Base-by-base conservation (phyloP, 352 stramenopile genomes). In the Pythium chondricola region DNA sequence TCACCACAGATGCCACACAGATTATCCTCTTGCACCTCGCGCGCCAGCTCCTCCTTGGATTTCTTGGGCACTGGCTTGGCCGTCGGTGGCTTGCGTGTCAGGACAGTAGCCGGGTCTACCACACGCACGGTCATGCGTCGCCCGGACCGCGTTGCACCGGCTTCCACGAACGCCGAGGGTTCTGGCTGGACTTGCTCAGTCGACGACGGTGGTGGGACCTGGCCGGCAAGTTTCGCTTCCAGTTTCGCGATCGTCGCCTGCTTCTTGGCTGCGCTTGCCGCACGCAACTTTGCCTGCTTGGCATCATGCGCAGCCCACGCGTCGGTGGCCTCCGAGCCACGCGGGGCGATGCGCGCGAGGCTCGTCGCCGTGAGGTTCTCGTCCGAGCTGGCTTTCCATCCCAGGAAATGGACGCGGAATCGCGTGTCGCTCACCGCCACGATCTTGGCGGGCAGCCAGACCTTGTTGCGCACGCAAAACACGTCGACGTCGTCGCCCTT, bases 1-100 rank as follows among this genome's bases (percentile, higher is more conserved):
- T 93, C 75, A 21, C 83, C 71, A 48, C 84, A 95, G 30, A 76
- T 58, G 6, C 61, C 74, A 43, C 84, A 95, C 24, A 91, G 40
- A 50, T 87, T 74, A 26, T 92, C 80, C 65, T 93, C 81, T 11
- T 72, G 69, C n/a, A 73, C 63, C n/a, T 70, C 58, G 1, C 41
- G 51, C 18, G 54, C 43, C 0, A 43, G 27, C 11, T 63, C 49
- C 16, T 63, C 43, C 0, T 48, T 45, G 3, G 47, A 46, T 27
- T 62, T 65, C 38, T 83, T 83, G 21, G 63, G 58, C 3, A 33
- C 20, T 13, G 43, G 9, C 2, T 48, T 21, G n/a, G 44, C 58
- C 10, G 62, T 38, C 1, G 61, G 47, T 25, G 56, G 56, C 42
- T 54, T 71, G 1, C 67, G 58, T 17, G 24, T 7, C 7, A 45